These are phyloP conservation scores for Posidonia australis DNA, from an alignment of 106 monocot species.

Conservation along the genomic window DNA sequence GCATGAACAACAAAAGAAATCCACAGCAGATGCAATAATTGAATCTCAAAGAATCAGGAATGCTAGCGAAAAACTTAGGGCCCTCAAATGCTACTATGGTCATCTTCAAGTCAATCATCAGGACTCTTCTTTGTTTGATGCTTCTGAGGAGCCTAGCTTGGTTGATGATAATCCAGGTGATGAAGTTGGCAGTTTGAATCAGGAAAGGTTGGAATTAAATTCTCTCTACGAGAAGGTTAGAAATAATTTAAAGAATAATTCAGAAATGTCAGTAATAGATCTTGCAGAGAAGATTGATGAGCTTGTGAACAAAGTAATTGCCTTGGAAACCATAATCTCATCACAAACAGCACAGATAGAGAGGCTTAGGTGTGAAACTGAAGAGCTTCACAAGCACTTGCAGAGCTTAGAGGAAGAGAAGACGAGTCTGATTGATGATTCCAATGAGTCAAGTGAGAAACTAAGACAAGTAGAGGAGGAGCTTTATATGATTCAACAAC, in stretches of 20 bases:
- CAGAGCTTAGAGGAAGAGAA: conserved; percentile 34
- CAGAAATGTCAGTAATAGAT: conserved; percentile 37
- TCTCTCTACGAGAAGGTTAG: conserved; percentile 30
- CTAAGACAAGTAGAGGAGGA: conserved; percentile 38
- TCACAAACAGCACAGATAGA: conserved; percentile 46
- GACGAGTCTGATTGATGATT: neutral
- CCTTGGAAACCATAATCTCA: conserved; percentile 35
- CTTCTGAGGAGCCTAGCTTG: neutral
- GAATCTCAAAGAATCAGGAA: conserved; percentile 16
- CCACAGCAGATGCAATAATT: neutral
- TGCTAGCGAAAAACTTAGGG: conserved; percentile 2
- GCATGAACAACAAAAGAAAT: conserved; percentile 12
- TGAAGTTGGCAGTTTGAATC: conserved; percentile 5
- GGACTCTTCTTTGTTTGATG: neutral
- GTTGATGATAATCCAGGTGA: neutral
- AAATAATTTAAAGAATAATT: conserved; percentile 28
- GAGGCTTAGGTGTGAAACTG: conserved; percentile 20
- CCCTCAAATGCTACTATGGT: conserved; percentile 3
- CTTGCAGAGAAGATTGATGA: conserved; percentile 61
- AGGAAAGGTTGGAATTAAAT: conserved; percentile 24
- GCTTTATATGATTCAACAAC: conserved; percentile 24
- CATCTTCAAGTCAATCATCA: neutral
- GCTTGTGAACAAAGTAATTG: conserved; percentile 45
- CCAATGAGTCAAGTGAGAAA: conserved; percentile 11
- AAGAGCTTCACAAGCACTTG: conserved; percentile 15